Conservation (phyloP, 2,329 filamentous ascomycete species). For the Aspergillus terreus region DNA sequence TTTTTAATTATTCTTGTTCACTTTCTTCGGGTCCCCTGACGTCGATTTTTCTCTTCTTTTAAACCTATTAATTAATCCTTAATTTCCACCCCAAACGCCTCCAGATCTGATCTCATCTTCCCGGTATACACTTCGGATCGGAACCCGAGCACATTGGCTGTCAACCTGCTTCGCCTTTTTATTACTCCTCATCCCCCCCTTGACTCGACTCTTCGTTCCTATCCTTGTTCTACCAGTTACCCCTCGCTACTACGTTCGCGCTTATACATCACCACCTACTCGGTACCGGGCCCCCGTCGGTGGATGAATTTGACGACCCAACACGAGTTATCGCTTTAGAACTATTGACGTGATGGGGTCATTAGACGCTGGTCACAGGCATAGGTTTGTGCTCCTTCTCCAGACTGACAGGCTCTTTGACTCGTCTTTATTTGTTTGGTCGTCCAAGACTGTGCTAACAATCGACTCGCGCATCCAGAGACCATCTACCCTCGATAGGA, state of each 20-base stretch:
- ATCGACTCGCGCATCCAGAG: conserved; percentile 22
- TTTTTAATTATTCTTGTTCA: conserved; percentile 5
- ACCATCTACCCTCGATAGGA: conserved; percentile 42
- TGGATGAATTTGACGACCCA: conserved; percentile 13
- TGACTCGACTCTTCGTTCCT: not conserved
- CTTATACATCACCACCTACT: not conserved
- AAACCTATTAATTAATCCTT: conserved; percentile 2
- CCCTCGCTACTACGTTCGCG: too few species aligned
- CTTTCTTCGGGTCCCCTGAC: not conserved
- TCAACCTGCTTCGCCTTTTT: not conserved
- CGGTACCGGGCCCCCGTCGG: conserved; percentile 2
- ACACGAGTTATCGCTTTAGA: not conserved
- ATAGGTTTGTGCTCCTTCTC: conserved; percentile 28
- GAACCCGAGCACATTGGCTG: not conserved
- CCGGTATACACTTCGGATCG: not conserved
- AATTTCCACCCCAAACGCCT: not conserved
- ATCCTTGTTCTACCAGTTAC: not conserved
- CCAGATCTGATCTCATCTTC: not conserved
- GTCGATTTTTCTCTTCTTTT: conserved; percentile 1
- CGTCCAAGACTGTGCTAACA: not conserved
- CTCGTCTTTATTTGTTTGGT: not conserved
- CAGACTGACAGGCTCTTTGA: not conserved
- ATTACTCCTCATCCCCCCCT: not conserved
- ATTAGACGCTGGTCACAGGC: conserved; percentile 34
- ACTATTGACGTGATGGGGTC: conserved; percentile 34